These are phyloP conservation scores for Mycena capillaripes DNA, from an alignment of 768 basidiomycete genomes.

Conservation along the genomic window DNA sequence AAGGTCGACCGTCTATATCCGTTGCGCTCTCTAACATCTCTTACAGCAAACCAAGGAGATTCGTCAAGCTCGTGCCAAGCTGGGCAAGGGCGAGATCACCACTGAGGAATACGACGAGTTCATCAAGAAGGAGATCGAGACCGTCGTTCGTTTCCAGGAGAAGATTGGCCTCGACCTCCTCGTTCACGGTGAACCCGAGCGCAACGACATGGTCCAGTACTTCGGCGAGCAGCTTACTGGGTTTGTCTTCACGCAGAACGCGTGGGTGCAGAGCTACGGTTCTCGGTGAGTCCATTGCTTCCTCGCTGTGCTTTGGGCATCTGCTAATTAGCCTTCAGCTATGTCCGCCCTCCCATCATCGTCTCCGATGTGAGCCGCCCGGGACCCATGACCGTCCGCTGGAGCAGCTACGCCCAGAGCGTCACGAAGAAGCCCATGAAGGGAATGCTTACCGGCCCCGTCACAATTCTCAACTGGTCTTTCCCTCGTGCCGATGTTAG, in stretches of 20 bases:
- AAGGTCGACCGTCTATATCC: conserved; percentile 40
- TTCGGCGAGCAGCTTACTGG: conserved; percentile 96
- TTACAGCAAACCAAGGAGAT: conserved; percentile 98
- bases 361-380: conserved; percentile 98
- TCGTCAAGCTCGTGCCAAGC: conserved; percentile 95
- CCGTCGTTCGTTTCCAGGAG: conserved; percentile 97
- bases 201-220: conserved; percentile 99
- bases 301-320: neutral
- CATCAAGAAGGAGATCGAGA: conserved; percentile 97
- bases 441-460: conserved; percentile 99
- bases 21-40: neutral
- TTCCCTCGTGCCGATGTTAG: conserved; percentile 99
- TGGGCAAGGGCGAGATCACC: conserved; percentile 92
- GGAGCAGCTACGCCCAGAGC: conserved; percentile 97
- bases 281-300: conserved; percentile 75
- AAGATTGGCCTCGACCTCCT: conserved; percentile 95
- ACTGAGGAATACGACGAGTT: conserved; percentile 93
- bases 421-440: conserved; percentile 96
- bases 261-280: conserved; percentile 99
- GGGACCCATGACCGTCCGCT: conserved; percentile 93
- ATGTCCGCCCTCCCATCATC: conserved; percentile 98
- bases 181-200: conserved; percentile 98
- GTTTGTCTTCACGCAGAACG: conserved; percentile 98
- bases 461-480: conserved; percentile 99
- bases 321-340: conserved; percentile 57